These are phyloP conservation scores for Rhizophora mangle DNA, from an alignment of 345 rosid genomes.

Conservation along the genomic window DNA sequence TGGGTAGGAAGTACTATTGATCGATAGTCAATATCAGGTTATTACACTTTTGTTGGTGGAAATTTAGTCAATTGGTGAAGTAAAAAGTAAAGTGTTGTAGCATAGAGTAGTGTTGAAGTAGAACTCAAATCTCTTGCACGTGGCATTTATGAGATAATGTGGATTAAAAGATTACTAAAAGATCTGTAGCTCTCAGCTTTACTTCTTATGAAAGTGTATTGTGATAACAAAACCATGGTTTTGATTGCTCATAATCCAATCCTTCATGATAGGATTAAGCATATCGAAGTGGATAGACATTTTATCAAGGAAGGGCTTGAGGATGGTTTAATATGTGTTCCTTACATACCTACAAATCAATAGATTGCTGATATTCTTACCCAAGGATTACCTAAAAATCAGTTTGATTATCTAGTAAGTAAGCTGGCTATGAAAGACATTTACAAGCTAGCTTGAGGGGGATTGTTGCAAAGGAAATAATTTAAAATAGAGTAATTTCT, in stretches of 20 bases:
- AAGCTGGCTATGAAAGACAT: no score
- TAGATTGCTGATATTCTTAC: no score
- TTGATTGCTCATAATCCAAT: not conserved
- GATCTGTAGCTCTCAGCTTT: no score
- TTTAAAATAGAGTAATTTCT: no score
- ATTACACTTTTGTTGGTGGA: not conserved
- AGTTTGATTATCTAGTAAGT: no score
- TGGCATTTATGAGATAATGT: not conserved
- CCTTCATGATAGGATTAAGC: not conserved
- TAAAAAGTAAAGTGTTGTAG: not conserved
- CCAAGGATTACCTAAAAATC: no score
- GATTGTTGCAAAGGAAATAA: no score
- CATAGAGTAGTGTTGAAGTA: not conserved
- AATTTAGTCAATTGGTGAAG: not conserved
- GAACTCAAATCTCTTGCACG: not conserved
- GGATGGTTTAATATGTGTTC: no score
- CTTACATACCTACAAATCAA: no score
- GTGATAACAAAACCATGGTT: not conserved
- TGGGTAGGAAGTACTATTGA: not conserved
- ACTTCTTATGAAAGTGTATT: no score
- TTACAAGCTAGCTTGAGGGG: no score
- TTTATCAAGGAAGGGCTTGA: slow-evolving; percentile 8
- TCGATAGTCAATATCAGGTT: not conserved
- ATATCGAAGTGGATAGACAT: not conserved
- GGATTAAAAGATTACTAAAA: no score